Evolutionary conservation across 2,329 filamentous ascomycete species (phyloP), one percentile per base, ranked within the genome.

Genomic region (Pseudocercospora ulei): DNA sequence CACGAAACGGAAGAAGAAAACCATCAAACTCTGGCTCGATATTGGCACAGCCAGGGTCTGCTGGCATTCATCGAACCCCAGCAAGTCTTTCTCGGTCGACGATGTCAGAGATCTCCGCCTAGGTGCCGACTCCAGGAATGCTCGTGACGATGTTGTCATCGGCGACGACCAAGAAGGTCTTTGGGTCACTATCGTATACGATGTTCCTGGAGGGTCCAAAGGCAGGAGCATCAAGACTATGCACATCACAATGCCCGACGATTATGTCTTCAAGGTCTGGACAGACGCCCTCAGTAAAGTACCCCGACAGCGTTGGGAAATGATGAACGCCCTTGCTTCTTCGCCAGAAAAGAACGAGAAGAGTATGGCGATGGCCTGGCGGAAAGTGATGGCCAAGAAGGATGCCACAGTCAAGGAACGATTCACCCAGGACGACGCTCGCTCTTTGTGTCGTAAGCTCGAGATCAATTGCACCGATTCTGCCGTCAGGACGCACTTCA

Each of bases 121-220:
- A 20, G 86, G 84, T 11, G 73, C 74, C 7, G 84, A 96, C 57
- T 84, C 88, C 11, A 77, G 82, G 41, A 88, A 93, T 58, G 93
- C 94, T 58, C 80, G 84, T 26, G 78, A 88, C 53, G 87, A 95
- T 60, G 83, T 82, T 56, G 75, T 77, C 24, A 67, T 90, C 13
- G 65, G 78, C 0, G 73, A 79, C 35, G 66, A 74, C 4, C 73
- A 77, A 24, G 80, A 87, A 53, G 65, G 71, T 5, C 75, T 76
- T 8, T 93, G 87, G 74, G 88, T 96, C 56, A 92, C 87, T 17
- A 85, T 98, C 49, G 74, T 94, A 37, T 95, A 94, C 60, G 75
- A 77, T 0, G 73, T 84, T 23, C 78, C 81, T 0, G 82, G 85
- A 51, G 80, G 79, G 45, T 79, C 80, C 5, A 88, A 85, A 57